Conservation (phyloP, 306 rosid species). For the Vigna angularis region DNA sequence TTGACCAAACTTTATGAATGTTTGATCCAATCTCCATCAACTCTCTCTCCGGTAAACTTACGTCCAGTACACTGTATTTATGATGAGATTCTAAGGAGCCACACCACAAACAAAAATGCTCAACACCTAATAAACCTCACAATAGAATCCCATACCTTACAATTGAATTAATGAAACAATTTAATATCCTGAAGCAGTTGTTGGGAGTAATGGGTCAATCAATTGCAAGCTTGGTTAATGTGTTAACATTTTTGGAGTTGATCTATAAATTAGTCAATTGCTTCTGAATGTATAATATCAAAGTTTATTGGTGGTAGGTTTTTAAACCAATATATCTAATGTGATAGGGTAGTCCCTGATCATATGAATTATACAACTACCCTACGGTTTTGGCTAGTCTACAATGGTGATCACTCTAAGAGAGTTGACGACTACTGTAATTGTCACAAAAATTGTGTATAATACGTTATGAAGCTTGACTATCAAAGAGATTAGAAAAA, state of each 20-base stretch:
- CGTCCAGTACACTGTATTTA: neutral
- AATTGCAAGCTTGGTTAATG: neutral
- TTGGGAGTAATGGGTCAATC: neutral
- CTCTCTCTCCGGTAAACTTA: neutral
- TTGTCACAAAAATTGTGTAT: too few relatives aligned
- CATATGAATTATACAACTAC: too few relatives aligned
- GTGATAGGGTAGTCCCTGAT: too few relatives aligned
- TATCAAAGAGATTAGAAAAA: too few relatives aligned
- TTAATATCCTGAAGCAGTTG: neutral
- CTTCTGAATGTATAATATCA: too few relatives aligned
- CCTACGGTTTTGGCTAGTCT: too few relatives aligned
- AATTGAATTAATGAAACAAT: neutral
- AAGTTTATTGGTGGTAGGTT: too few relatives aligned
- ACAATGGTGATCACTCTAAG: too few relatives aligned
- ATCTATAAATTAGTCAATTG: neutral
- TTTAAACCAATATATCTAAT: too few relatives aligned
- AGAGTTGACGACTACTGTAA: too few relatives aligned
- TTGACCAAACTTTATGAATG: constrained; percentile 5
- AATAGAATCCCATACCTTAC: neutral
- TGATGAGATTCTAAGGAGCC: neutral
- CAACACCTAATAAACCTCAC: neutral
- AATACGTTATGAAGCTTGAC: neutral
- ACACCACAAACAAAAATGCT: neutral
- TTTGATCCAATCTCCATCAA: constrained; percentile 4
- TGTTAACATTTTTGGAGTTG: neutral